Evolutionary conservation across 106 monocot species (phyloP).

Genomic region (Allium fistulosum): DNA sequence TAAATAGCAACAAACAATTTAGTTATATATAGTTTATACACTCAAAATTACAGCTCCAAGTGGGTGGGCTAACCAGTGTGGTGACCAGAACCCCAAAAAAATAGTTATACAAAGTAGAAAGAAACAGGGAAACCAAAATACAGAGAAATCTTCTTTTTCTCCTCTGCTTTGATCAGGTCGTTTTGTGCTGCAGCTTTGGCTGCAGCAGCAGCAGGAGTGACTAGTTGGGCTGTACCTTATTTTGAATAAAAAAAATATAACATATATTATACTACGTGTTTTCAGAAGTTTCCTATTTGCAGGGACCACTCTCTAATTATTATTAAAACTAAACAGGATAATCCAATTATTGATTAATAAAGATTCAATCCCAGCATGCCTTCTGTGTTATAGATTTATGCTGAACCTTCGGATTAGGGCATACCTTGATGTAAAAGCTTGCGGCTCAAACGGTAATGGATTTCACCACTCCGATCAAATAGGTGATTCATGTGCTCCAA

Average conservation of each 20-base stretch:
- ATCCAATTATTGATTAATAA: not conserved
- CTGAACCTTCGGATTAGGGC: not conserved
- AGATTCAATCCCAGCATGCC: not conserved
- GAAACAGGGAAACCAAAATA: not conserved
- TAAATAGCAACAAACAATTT: not conserved
- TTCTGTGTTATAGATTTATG: not conserved
- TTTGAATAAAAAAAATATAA: no score
- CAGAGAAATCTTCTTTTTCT: not conserved
- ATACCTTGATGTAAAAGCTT: conserved; percentile 1
- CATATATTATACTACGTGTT: not conserved
- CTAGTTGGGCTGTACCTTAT: not conserved
- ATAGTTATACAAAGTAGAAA: not conserved
- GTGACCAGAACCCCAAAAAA: not conserved
- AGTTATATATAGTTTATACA: not conserved
- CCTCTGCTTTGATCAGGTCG: not conserved
- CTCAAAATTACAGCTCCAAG: not conserved
- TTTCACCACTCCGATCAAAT: not conserved
- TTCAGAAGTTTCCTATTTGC: not conserved
- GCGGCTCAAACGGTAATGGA: not conserved
- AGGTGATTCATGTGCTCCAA: not conserved
- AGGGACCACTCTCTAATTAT: not conserved
- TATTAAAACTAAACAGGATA: not conserved
- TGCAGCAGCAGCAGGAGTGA: not conserved
- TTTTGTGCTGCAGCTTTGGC: not conserved
- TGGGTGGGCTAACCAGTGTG: not conserved